phyloP scores from a whole-genome alignment of 176 grass and related monocot species.

The Tillandsia fasciculata region DNA sequence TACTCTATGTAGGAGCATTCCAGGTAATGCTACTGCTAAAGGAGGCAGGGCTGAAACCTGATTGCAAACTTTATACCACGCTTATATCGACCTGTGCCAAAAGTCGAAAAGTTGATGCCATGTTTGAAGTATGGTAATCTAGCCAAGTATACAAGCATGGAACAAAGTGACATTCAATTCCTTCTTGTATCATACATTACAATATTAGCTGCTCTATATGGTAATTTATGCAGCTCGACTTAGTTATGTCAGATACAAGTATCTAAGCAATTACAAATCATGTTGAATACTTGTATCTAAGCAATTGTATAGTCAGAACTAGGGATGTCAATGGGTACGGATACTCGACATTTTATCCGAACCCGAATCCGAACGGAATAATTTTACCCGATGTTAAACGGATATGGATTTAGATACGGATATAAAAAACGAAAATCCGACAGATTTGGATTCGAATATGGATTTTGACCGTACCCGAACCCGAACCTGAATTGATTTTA shows the following conservation, averaged over 20 bases:
- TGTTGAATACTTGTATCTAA: not conserved
- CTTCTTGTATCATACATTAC: not conserved
- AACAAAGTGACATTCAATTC: not conserved
- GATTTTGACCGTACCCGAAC: too few species aligned
- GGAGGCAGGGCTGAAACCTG: slow-evolving; percentile 81
- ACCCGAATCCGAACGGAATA: too few species aligned
- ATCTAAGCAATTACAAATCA: not conserved
- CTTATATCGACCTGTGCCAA: slow-evolving; percentile 92
- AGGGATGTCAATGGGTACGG: too few species aligned
- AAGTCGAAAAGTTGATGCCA: slow-evolving; percentile 97
- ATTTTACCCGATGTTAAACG: too few species aligned
- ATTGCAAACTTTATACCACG: slow-evolving; percentile 96
- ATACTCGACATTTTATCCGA: too few species aligned
- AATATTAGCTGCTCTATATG: not conserved
- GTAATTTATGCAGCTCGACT: not conserved
- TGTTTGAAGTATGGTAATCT: slow-evolving; percentile 74
- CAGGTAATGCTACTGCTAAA: slow-evolving; percentile 89
- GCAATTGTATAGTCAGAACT: not conserved
- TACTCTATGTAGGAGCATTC: slow-evolving; percentile 51
- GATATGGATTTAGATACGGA: too few species aligned
- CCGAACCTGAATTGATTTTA: too few species aligned
- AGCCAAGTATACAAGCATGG: not conserved
- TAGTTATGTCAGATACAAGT: not conserved
- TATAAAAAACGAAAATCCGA: too few species aligned
- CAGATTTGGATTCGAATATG: too few species aligned